phyloP scores from a whole-genome alignment of 148 eudicot genomes.

The Persicaria maculosa region DNA sequence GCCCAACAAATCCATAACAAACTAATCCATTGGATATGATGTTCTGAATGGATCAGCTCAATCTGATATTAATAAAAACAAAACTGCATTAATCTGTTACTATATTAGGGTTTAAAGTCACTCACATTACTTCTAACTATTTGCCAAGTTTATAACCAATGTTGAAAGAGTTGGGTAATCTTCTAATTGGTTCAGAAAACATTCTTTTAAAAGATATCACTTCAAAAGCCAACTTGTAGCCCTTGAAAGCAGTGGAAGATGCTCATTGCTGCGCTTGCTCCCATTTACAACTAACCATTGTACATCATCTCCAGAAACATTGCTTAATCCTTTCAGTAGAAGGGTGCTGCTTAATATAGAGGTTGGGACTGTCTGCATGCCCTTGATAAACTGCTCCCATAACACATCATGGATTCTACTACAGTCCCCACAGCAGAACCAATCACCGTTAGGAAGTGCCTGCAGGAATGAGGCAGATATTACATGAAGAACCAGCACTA shows the following conservation, averaged over 20 bases:
- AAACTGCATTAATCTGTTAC: not conserved
- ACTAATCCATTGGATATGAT: not conserved
- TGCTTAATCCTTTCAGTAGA: constrained; percentile 32
- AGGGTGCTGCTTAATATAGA: constrained; percentile 49
- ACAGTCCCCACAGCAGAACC: constrained; percentile 89
- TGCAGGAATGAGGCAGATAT: constrained; percentile 21
- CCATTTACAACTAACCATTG: constrained; percentile 77
- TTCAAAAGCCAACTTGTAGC: constrained; percentile 25
- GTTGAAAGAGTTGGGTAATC: too few species aligned
- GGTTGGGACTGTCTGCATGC: constrained; percentile 43
- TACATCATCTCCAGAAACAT: constrained; percentile 37
- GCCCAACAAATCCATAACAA: too few species aligned
- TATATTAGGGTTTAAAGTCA: not conserved
- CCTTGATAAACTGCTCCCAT: constrained; percentile 37
- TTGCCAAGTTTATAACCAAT: not conserved
- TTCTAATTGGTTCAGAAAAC: not conserved
- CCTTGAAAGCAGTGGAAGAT: constrained; percentile 55
- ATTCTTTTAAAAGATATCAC: not conserved
- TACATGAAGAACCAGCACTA: constrained; percentile 4
- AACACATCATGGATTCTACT: constrained; percentile 45
- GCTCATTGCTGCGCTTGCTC: constrained; percentile 66
- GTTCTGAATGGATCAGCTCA: not conserved
- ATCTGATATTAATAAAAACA: too few species aligned
- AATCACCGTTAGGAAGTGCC: constrained; percentile 77
- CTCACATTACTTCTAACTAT: not conserved